These are phyloP conservation scores for Hygrophoropsis aurantiaca DNA, from an alignment of 768 basidiomycete genomes.

Conservation along the genomic window DNA sequence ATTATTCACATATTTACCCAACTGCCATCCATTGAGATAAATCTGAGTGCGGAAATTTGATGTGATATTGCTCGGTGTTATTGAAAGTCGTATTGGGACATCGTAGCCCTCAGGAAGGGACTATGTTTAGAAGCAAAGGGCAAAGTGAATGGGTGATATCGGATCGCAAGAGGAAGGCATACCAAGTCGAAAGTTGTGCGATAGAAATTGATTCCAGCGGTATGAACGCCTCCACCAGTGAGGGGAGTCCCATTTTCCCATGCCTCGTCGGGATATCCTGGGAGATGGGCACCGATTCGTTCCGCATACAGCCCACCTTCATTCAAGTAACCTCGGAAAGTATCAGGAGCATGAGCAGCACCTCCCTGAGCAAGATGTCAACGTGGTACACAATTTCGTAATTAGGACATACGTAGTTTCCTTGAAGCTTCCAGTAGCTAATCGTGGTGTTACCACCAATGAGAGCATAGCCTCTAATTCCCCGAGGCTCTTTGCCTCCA, in stretches of 20 bases:
- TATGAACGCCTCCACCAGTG: constrained; percentile 25
- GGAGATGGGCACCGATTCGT: constrained; percentile 50
- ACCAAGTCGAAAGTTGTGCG: constrained; percentile 43
- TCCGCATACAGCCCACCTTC: constrained; percentile 52
- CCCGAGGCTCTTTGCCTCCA: constrained; percentile 49
- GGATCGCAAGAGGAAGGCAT: constrained; percentile 4
- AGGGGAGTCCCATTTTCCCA: constrained; percentile 39
- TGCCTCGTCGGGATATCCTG: constrained; percentile 40
- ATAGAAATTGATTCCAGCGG: constrained; percentile 45
- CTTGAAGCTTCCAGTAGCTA: constrained; percentile 42
- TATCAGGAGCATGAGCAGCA: constrained; percentile 41
- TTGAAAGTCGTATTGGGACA: constrained; percentile 44
- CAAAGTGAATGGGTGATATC: too few species aligned
- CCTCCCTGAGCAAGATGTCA: constrained; percentile 33
- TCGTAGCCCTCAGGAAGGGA: constrained; percentile 40
- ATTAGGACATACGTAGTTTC: constrained; percentile 35
- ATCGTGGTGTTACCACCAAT: constrained; percentile 40
- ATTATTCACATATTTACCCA: constrained; percentile 55
- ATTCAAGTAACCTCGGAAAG: constrained; percentile 48
- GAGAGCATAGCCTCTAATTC: constrained; percentile 45
- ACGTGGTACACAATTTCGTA: background rate
- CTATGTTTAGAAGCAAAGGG: constrained; percentile 16
- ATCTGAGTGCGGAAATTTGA: constrained; percentile 52
- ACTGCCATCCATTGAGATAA: constrained; percentile 52
- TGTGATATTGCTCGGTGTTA: constrained; percentile 41